phyloP scores from a whole-genome alignment of 78 protist genomes.

The Ministeria vibrans region DNA sequence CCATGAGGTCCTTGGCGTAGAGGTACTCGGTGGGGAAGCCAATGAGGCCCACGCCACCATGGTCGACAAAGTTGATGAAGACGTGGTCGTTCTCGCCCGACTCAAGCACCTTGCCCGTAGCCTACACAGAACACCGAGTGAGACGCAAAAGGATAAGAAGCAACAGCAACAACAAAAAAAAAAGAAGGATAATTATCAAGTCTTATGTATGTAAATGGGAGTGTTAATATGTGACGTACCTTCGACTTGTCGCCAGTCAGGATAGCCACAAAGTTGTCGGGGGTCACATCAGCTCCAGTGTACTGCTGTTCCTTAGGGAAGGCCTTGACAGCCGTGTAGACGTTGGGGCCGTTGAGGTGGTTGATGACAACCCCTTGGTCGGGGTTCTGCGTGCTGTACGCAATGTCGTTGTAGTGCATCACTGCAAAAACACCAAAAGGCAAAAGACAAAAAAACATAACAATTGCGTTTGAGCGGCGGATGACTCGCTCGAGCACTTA shows the following conservation, averaged over 20 bases:
- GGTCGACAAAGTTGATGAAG: constrained; percentile 45
- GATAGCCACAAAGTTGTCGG: constrained; percentile 2
- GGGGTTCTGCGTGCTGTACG: constrained; percentile 33
- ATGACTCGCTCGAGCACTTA: background rate
- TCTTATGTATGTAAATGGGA: background rate
- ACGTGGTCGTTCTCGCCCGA: constrained; percentile 24
- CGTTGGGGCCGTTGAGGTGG: constrained; percentile 25
- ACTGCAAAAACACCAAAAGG: background rate
- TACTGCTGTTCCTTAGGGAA: constrained; percentile 8
- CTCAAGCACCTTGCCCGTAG: constrained; percentile 26
- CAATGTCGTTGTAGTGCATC: constrained; percentile 38
- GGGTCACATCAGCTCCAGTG: constrained; percentile 32
- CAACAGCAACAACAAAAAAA: no score
- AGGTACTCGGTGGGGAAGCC: constrained; percentile 23
- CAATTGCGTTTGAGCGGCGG: background rate
- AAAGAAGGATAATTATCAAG: background rate
- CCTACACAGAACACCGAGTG: constrained; percentile 3
- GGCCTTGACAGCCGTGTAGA: constrained; percentile 1
- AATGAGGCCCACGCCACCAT: constrained; percentile 30
- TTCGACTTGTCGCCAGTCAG: no score
- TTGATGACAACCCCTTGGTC: constrained; percentile 29
- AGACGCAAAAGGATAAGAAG: background rate
- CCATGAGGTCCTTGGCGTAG: constrained; percentile 7
- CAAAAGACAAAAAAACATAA: background rate
- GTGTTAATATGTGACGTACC: background rate